phyloP scores from a whole-genome alignment of 371 early-diverging fungal genomes.

The Zychaea mexicana region DNA sequence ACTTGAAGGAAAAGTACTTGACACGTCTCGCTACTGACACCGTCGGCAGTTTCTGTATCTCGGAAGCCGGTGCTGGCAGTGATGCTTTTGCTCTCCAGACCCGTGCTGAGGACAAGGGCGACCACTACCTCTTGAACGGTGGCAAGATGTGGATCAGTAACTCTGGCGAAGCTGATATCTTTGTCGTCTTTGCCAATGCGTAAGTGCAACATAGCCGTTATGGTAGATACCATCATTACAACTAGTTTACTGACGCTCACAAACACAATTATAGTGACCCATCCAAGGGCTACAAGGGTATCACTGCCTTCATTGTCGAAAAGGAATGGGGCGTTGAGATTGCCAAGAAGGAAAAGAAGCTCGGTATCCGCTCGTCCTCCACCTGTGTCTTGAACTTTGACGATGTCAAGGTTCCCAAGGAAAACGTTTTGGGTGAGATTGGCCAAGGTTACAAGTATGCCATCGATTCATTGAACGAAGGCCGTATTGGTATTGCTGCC shows the following conservation, averaged over 20 bases:
- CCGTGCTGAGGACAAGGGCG: slow-evolving; percentile 89
- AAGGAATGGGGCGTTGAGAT: slow-evolving; percentile 92
- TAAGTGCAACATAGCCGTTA: slow-evolving; percentile 18
- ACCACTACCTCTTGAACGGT: slow-evolving; percentile 91
- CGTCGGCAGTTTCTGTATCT: slow-evolving; percentile 95
- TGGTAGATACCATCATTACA: background rate
- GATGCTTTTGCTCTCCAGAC: slow-evolving; percentile 98
- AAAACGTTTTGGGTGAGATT: slow-evolving; percentile 89
- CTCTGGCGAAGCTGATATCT: slow-evolving; percentile 89
- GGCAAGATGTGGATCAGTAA: slow-evolving; percentile 93
- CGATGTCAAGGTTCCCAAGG: slow-evolving; percentile 85
- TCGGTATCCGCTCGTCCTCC: slow-evolving; percentile 95
- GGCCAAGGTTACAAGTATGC: slow-evolving; percentile 99
- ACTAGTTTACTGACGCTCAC: background rate
- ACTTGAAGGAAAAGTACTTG: slow-evolving; percentile 84
- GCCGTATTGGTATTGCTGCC: slow-evolving; percentile 97
- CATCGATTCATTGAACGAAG: slow-evolving; percentile 98
- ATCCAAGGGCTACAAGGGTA: slow-evolving; percentile 95
- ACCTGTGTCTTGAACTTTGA: slow-evolving; percentile 96
- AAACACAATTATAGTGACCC: slow-evolving; percentile 60
- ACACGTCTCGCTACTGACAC: slow-evolving; percentile 82
- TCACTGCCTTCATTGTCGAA: slow-evolving; percentile 97
- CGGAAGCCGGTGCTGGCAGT: slow-evolving; percentile 91
- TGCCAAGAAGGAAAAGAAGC: slow-evolving; percentile 96
- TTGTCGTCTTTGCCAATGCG: slow-evolving; percentile 96